These are phyloP conservation scores for Globisporangium paddicum DNA, from an alignment of 352 stramenopile genomes.

Conservation along the genomic window DNA sequence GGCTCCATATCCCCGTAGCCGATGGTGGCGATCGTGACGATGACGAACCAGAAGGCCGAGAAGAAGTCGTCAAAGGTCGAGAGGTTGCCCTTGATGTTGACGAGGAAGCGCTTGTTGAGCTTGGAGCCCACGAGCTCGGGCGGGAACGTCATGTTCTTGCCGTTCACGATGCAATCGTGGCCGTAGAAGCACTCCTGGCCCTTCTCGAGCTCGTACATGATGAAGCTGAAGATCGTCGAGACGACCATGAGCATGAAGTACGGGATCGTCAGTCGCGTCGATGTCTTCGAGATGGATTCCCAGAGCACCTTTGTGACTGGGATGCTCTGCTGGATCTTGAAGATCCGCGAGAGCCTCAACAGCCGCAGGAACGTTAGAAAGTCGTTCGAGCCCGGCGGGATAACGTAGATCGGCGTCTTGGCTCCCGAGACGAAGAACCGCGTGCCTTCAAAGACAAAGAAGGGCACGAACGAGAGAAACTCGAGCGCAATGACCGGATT, in stretches of 20 bases:
- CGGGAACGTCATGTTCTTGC: slow-evolving; percentile 57
- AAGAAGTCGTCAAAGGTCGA: slow-evolving; percentile 80
- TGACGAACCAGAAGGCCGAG: slow-evolving; percentile 82
- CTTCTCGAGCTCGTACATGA: slow-evolving; percentile 80
- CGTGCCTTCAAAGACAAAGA: slow-evolving; percentile 51
- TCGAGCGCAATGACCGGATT: slow-evolving; percentile 67
- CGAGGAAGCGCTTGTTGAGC: slow-evolving; percentile 63
- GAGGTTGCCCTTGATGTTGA: slow-evolving; percentile 63
- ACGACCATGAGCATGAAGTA: slow-evolving; percentile 81
- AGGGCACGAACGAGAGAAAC: slow-evolving; percentile 64
- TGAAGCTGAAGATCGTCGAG: slow-evolving; percentile 67
- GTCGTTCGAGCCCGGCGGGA: slow-evolving; percentile 55
- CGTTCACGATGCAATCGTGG: slow-evolving; percentile 47
- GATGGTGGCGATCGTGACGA: slow-evolving; percentile 68
- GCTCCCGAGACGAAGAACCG: slow-evolving; percentile 20
- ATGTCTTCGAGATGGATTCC: slow-evolving; percentile 83
- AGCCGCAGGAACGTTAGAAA: slow-evolving; percentile 55
- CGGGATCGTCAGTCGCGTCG: slow-evolving; percentile 60
- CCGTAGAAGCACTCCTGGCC: slow-evolving; percentile 77
- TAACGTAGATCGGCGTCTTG: slow-evolving; percentile 53
- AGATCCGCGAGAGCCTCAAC: slow-evolving; percentile 60
- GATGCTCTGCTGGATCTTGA: slow-evolving; percentile 79
- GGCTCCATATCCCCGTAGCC: slow-evolving; percentile 79
- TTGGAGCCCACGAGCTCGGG: slow-evolving; percentile 41
- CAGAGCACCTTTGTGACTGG: slow-evolving; percentile 71